Evolutionary conservation across 768 basidiomycete species (phyloP).

Genomic region (Xerocomellus amylosporus): DNA sequence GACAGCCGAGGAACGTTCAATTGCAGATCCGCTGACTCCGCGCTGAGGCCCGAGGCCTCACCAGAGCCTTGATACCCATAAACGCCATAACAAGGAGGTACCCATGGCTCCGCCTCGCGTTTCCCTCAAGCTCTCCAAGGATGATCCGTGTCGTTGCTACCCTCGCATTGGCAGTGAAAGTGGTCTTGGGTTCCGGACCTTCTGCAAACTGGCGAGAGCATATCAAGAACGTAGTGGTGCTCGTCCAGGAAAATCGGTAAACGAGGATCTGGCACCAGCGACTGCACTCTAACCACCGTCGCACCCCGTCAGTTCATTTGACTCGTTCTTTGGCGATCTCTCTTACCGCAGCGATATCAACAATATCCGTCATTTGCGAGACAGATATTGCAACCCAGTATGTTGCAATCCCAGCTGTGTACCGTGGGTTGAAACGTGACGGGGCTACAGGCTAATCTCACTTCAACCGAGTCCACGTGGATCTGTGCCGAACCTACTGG

Average conservation of each 20-base stretch:
- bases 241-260: conserved; percentile 29
- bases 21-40: background rate
- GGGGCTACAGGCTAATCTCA: conserved; percentile 9
- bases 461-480: conserved; percentile 7
- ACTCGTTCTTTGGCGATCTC: conserved; percentile 27
- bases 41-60: background rate
- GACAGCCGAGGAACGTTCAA: conserved; percentile 15
- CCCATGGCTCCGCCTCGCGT: background rate
- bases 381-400: conserved; percentile 25
- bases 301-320: conserved; percentile 18
- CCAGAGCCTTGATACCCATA: conserved; percentile 6
- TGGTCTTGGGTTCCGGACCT: background rate
- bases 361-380: conserved; percentile 21
- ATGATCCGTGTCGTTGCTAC: conserved; percentile 12
- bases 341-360: conserved; percentile 24
- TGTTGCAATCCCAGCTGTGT: background rate
- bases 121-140: background rate
- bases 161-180: conserved; percentile 3
- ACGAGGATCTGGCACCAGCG: background rate
- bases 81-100: background rate
- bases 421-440: background rate
- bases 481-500: conserved; percentile 20
- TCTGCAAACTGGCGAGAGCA: conserved; percentile 22
- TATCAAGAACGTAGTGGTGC: conserved; percentile 27
- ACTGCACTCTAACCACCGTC: background rate